Base-by-base conservation (phyloP, 768 basidiomycete species). In the Serendipita indica region DNA sequence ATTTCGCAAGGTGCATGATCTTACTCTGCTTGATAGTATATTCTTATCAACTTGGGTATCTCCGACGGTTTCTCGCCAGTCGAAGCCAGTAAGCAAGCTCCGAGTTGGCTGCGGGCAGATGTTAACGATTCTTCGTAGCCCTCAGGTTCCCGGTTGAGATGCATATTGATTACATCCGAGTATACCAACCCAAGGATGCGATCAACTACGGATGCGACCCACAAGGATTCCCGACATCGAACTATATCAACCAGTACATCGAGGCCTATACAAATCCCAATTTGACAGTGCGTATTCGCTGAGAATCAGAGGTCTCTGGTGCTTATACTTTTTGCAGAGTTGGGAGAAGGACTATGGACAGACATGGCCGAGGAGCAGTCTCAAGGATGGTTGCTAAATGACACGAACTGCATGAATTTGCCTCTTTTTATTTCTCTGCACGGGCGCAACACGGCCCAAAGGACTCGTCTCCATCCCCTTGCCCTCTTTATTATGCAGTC, bases 171-270 rank as follows among this genome's bases (percentile, higher is more conserved):
- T 96, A 84, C 72, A 80, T 97, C 58, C 80, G 93, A 25, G 87
- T 98, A 5, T 98, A 96, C 70, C 93, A 96, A 67, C 80, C 80
- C 2, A 73, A 77, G 66, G 69, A 79, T 62, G 67, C 75, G 32
- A 74, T 80, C 60, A 93, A 91, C 67, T 75, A 89, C 57, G 91
- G 92, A 14, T 97, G 92, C 67, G 83, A 87, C 67, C 92, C 92
- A 12, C 66, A 70, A 43, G 77, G 79, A 39, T 85, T 79, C 68
- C 92, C 94, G 0, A 97, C 94, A 0, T 70, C 77, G 57, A 75
- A 76, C 12, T 97, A 97, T 68, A 97, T 94, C 68, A 72, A 84
- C 52, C 69, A 79, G 79, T 54, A 68, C 66, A 66, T 78, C 27
- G 80, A 81, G 56, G 86, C 86, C 18, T 94, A 93, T 69, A 79